phyloP scores from a whole-genome alignment of 768 basidiomycete species.

The Agrocybe praecox region DNA sequence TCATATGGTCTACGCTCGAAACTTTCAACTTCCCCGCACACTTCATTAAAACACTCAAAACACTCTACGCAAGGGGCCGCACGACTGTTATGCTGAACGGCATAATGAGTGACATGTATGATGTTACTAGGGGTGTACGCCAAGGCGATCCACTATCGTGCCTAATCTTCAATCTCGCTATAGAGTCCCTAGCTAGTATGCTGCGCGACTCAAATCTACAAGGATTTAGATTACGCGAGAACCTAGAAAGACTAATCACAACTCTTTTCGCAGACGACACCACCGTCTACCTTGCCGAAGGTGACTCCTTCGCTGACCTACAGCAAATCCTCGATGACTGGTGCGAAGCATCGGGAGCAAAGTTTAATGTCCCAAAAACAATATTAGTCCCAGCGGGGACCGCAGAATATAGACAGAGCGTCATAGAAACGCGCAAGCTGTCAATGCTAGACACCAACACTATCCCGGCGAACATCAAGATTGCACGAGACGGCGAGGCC shows the following conservation, averaged over 20 bases:
- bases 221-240: constrained; percentile 22
- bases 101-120: constrained; percentile 21
- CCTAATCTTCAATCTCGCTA: constrained; percentile 38
- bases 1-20: constrained; percentile 26
- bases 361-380: constrained; percentile 43
- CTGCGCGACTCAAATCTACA: constrained; percentile 22
- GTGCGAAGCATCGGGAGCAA: constrained; percentile 39
- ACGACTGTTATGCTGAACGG: constrained; percentile 38
- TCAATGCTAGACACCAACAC: not conserved
- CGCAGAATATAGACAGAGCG: not conserved
- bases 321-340: constrained; percentile 30
- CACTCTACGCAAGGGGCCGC: constrained; percentile 29
- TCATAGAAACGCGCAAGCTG: not conserved
- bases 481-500: not conserved
- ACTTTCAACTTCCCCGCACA: constrained; percentile 21
- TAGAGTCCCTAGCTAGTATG: constrained; percentile 35
- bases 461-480: not conserved
- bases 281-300: constrained; percentile 29
- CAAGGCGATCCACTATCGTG: constrained; percentile 41
- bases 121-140: constrained; percentile 30
- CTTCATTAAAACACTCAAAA: constrained; percentile 25
- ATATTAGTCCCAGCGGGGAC: constrained; percentile 17
- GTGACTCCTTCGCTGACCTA: constrained; percentile 26
- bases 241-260: constrained; percentile 22
- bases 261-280: constrained; percentile 44